Base-by-base conservation (phyloP, 2,329 filamentous ascomycete genomes). In the Trichoderma aggressivum region DNA sequence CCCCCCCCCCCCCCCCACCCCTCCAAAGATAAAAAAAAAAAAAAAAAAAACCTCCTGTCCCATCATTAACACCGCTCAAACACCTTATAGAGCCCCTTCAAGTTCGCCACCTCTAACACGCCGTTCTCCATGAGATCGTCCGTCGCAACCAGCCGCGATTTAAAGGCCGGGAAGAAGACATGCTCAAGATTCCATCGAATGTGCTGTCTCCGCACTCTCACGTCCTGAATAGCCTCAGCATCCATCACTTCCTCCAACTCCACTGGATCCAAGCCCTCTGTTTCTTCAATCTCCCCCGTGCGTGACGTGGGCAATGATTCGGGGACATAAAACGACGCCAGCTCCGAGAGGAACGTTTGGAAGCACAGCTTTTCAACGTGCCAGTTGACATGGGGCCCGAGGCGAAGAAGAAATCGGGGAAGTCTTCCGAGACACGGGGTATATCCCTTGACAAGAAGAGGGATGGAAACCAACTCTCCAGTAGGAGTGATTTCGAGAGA, bases 341-440 rank as follows among this genome's bases (percentile, higher is more conserved):
- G 83, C 81, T 99, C 95, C 28, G 87, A 86, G n/a, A 98, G 79
- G 72, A 99, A 94, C 0, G 89, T 90, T 11, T 92, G 88, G 75
- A 99, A 98, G 77, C 96, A 99, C 24, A 84, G 85, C 77, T 94
- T 92, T 81, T 99, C 96, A 8, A 92, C 88, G 0, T 83, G 86
- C 96, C 97, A 99, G 76, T 94, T 86, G 59, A 99, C 92, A 75
- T 93, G 90, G 0, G 96, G 96, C 0, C 97, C 96, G 0, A 99
- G 87, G 0, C 93, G 87, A 6, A 99, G 89, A 18, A 99, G 86
- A 76, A 99, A 99, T 2, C 89, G 89, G 0, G 96, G 95, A 3
- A 99, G 86, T 80, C 98, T 99, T 18, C 90, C 91, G 71, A 98
- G 83, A 7, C 90, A 90, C 0, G 96, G 97, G 8, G 89, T 92